Conservation (phyloP, 208 protist species). For the Leishmania turanica region DNA sequence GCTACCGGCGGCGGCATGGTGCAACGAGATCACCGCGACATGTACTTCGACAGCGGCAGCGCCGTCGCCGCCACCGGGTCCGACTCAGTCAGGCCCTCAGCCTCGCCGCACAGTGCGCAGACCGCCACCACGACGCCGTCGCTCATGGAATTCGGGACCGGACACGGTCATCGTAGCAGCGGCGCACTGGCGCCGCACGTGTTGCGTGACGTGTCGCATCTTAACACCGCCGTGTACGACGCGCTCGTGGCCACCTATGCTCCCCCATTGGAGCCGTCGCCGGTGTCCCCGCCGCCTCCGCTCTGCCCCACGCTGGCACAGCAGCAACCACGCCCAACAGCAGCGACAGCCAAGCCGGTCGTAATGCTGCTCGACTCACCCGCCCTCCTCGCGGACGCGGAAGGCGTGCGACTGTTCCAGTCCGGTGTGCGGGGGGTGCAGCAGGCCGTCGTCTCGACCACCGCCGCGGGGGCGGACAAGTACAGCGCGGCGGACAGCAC, state of each 20-base stretch:
- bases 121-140: background rate
- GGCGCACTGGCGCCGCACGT: background rate
- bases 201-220: conserved; percentile 21
- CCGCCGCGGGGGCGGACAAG: background rate
- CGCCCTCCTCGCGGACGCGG: conserved; percentile 22
- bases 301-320: background rate
- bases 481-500: background rate
- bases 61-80: conserved; percentile 1
- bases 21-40: background rate
- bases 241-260: conserved; percentile 18
- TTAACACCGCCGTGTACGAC: conserved; percentile 33
- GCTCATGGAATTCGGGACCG: background rate
- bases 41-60: background rate
- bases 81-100: background rate
- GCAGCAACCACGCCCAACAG: background rate
- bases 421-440: conserved; percentile 3
- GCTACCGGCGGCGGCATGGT: background rate
- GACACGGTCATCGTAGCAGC: background rate
- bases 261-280: background rate
- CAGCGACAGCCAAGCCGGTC: background rate
- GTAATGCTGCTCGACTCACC: conserved; percentile 21
- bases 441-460: background rate
- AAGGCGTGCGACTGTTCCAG: background rate
- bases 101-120: background rate
- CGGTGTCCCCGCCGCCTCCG: background rate